Conservation (phyloP, 768 basidiomycete genomes). For the Boletus eberwhitei region DNA sequence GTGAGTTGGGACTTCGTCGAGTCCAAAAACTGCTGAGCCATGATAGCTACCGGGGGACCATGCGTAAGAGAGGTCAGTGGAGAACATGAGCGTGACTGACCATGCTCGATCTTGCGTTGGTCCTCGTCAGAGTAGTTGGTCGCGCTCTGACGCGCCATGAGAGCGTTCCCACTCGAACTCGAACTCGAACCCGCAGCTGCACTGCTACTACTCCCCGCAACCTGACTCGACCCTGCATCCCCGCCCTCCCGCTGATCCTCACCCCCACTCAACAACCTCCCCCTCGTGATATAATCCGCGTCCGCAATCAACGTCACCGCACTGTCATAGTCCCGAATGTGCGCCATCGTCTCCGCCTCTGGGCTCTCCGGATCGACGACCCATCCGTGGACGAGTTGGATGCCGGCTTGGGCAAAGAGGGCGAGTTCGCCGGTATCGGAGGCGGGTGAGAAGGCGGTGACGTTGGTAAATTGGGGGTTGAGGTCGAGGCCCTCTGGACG, state of each 20-base stretch:
- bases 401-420: constrained; percentile 79
- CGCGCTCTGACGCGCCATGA: constrained; percentile 3
- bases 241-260: neutral
- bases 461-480: constrained; percentile 76
- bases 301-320: constrained; percentile 74
- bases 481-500: constrained; percentile 79
- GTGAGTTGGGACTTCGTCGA: constrained; percentile 78
- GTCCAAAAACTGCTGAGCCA: constrained; percentile 66
- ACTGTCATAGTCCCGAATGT: constrained; percentile 65
- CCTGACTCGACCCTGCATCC: constrained; percentile 18
- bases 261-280: constrained; percentile 44
- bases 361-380: constrained; percentile 41
- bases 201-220: neutral
- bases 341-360: constrained; percentile 53
- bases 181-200: constrained; percentile 1
- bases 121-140: constrained; percentile 50
- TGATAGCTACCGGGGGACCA: constrained; percentile 47
- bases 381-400: constrained; percentile 89
- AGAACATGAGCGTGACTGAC: constrained; percentile 38
- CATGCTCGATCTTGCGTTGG: constrained; percentile 62
- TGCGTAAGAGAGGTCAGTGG: neutral
- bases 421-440: constrained; percentile 74
- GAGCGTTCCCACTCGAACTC: neutral
- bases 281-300: constrained; percentile 71
- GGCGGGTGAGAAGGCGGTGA: constrained; percentile 63